Percentiles rank a stretch among this genome's conserved stretches.
Conservation (phyloP, 129 eudicot genomes). For the Arctium lappa region DNA sequence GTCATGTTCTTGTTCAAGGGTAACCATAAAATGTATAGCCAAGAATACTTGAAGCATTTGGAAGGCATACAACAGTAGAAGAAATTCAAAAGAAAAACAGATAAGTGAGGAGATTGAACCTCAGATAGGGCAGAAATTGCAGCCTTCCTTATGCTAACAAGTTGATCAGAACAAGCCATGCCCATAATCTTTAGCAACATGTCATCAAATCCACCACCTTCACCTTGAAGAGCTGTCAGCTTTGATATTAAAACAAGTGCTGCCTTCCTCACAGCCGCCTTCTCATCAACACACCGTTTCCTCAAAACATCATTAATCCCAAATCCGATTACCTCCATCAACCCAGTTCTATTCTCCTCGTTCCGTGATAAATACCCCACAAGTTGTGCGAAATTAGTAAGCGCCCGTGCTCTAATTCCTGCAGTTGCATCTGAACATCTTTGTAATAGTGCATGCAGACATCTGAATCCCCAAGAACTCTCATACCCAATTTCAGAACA, state of each 20-base stretch:
- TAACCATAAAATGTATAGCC: background rate
- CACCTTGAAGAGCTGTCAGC: constrained; percentile 52
- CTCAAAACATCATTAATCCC: constrained; percentile 50
- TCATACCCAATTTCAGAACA: constrained; percentile 37
- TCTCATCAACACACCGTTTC: constrained; percentile 80
- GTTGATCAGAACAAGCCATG: constrained; percentile 87
- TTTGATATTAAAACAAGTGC: constrained; percentile 79
- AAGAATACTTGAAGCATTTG: background rate
- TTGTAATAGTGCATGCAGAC: constrained; percentile 60
- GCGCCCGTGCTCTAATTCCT: constrained; percentile 77
- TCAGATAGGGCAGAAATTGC: constrained; percentile 90
- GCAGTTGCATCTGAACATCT: constrained; percentile 80
- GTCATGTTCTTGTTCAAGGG: background rate
- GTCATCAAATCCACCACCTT: constrained; percentile 60
- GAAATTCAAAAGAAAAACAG: background rate
- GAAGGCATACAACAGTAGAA: background rate
- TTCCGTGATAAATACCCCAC: constrained; percentile 46
- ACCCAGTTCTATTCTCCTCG: constrained; percentile 27
- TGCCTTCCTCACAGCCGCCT: constrained; percentile 94
- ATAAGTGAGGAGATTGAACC: constrained; percentile 38
- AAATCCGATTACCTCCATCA: constrained; percentile 62
- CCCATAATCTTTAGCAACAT: constrained; percentile 80
- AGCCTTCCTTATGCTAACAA: constrained; percentile 96
- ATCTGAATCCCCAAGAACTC: constrained; percentile 68
- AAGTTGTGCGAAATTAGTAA: constrained; percentile 79